phyloP scores from a whole-genome alignment of 2,329 filamentous ascomycete species.

The Leptoxyphium fumago region DNA sequence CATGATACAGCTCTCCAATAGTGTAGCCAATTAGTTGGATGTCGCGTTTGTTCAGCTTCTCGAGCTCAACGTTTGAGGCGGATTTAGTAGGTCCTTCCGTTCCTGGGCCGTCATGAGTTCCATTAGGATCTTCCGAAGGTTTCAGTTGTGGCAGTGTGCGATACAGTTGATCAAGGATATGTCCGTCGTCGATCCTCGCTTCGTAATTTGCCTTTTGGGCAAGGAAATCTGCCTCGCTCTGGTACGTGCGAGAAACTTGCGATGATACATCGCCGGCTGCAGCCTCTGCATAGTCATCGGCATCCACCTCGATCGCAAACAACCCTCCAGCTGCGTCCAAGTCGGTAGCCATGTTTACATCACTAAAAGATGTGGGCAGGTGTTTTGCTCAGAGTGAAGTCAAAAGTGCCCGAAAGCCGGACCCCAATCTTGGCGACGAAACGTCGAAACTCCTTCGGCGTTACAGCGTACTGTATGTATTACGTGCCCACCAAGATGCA shows the following conservation, averaged over 20 bases:
- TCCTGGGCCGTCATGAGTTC: neutral
- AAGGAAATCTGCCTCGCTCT: slow-evolving; percentile 19
- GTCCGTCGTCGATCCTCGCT: slow-evolving; percentile 17
- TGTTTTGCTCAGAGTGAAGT: too few relatives aligned
- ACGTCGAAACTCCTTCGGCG: too few relatives aligned
- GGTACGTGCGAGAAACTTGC: slow-evolving; percentile 15
- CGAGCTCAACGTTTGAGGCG: neutral
- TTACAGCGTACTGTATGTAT: too few relatives aligned
- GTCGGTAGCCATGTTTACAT: neutral
- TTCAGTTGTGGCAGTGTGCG: slow-evolving; percentile 8
- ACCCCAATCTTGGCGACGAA: too few relatives aligned
- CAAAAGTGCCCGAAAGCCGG: too few relatives aligned
- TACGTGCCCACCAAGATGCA: too few relatives aligned
- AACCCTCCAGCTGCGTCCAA: slow-evolving; percentile 8
- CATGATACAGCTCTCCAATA: slow-evolving; percentile 43
- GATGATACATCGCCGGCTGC: slow-evolving; percentile 13
- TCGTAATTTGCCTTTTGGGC: slow-evolving; percentile 16
- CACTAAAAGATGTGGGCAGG: too few relatives aligned
- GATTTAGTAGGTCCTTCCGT: neutral
- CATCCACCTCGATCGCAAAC: slow-evolving; percentile 18
- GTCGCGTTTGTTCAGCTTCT: slow-evolving; percentile 16
- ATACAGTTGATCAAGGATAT: slow-evolving; percentile 10
- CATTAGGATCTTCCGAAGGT: neutral
- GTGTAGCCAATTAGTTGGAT: slow-evolving; percentile 33
- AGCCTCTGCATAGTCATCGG: slow-evolving; percentile 18